phyloP scores from a whole-genome alignment of 768 basidiomycete genomes.

The Hygrocybe punicea region DNA sequence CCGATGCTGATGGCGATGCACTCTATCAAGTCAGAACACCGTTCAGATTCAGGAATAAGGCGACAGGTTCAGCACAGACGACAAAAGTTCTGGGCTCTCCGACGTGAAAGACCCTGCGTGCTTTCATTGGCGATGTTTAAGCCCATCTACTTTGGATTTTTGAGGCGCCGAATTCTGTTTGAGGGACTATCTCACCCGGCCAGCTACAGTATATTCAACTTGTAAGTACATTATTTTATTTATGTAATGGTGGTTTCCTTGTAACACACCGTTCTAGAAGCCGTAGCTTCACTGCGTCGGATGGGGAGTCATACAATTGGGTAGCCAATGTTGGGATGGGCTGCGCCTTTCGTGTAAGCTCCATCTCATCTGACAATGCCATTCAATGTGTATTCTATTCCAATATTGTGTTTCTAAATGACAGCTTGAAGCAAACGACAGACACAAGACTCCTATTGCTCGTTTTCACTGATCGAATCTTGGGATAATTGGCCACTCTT shows the following conservation, averaged over 20 bases:
- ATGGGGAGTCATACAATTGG: constrained; percentile 25
- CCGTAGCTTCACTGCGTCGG: constrained; percentile 21
- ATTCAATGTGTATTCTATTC: neutral
- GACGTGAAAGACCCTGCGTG: neutral
- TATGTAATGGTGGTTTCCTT: constrained; percentile 14
- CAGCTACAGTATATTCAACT: neutral
- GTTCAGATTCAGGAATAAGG: constrained; percentile 7
- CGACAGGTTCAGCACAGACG: neutral
- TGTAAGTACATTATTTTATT: neutral
- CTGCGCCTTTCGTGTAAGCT: constrained; percentile 12
- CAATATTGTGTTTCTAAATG: neutral
- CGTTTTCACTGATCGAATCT: neutral
- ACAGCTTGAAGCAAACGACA: neutral
- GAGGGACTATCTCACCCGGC: neutral
- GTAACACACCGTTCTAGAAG: constrained; percentile 15
- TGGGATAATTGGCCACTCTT: constrained; percentile 6
- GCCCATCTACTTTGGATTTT: neutral
- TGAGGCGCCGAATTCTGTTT: neutral
- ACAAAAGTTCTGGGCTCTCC: neutral
- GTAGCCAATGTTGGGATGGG: constrained; percentile 7
- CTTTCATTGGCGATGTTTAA: neutral
- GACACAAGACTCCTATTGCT: neutral
- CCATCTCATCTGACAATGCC: neutral
- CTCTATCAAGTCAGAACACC: constrained; percentile 23
- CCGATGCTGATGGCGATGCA: constrained; percentile 20